Conservation (phyloP, 2,329 filamentous ascomycete genomes). For the Chaetothyriales sp. region DNA sequence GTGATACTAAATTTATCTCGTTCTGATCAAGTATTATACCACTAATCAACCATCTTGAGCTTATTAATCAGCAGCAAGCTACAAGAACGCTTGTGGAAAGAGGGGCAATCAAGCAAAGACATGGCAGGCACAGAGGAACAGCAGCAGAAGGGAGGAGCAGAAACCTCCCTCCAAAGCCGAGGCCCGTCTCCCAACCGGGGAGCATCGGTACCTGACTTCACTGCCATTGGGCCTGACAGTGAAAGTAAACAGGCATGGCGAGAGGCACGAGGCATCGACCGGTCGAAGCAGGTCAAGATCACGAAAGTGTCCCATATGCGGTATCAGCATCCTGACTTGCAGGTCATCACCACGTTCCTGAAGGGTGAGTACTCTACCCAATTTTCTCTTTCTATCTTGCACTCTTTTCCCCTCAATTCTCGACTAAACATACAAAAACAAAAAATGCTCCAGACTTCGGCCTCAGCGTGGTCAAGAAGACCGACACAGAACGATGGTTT, state of each 20-base stretch:
- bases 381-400: background rate
- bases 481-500: conserved; percentile 26
- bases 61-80: no score
- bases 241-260: conserved; percentile 15
- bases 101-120: background rate
- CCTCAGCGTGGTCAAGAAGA: conserved; percentile 26
- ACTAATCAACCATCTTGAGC: no score
- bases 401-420: no score
- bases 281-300: conserved; percentile 31
- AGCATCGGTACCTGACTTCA: conserved; percentile 14
- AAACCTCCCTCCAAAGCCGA: background rate
- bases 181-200: conserved; percentile 17
- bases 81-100: no score
- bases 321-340: conserved; percentile 38
- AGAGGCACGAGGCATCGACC: conserved; percentile 24
- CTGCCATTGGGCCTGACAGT: conserved; percentile 10
- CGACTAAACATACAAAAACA: no score
- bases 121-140: background rate
- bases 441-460: conserved; percentile 25
- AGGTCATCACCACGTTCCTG: conserved; percentile 33
- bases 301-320: conserved; percentile 37
- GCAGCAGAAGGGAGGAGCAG: background rate
- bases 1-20: no score
- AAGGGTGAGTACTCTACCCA: conserved; percentile 14
- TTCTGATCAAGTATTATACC: no score